Percentiles rank a stretch among this genome's conserved stretches.
phyloP scores from a whole-genome alignment of 2,329 filamentous ascomycete genomes.

The Amphichorda felina region DNA sequence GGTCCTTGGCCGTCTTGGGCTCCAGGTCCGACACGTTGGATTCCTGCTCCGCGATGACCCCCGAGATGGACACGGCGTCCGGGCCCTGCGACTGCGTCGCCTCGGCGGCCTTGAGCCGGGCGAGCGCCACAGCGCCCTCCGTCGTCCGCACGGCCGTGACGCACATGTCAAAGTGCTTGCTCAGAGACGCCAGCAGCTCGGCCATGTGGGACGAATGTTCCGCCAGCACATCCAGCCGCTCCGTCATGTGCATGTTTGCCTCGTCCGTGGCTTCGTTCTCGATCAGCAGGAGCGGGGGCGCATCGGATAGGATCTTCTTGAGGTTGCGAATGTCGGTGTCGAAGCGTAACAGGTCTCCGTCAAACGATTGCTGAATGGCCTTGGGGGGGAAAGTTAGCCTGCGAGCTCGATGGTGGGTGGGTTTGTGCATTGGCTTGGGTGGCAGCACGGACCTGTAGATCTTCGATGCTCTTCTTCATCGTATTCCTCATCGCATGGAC shows the following conservation, averaged over 20 bases:
- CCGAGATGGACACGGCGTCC: constrained; percentile 48
- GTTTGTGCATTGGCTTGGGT: no score
- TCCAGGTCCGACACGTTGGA: constrained; percentile 42
- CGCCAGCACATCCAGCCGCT: constrained; percentile 45
- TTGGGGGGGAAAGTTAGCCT: constrained; percentile 15
- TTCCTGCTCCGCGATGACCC: constrained; percentile 49
- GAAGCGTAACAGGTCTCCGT: constrained; percentile 63
- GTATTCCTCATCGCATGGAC: constrained; percentile 54
- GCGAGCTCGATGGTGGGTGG: no score
- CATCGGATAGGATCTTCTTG: constrained; percentile 40
- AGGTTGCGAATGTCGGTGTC: constrained; percentile 61
- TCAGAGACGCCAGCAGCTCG: constrained; percentile 65
- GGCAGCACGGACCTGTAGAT: constrained; percentile 53
- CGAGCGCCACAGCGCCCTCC: constrained; percentile 63
- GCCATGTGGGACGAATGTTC: constrained; percentile 74
- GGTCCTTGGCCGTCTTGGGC: constrained; percentile 63
- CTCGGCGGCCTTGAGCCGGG: constrained; percentile 56
- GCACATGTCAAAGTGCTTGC: constrained; percentile 85
- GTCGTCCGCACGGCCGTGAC: constrained; percentile 85
- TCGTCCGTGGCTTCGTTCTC: constrained; percentile 16
- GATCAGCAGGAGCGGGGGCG: constrained; percentile 18
- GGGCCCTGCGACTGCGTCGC: constrained; percentile 32
- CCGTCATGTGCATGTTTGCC: constrained; percentile 29
- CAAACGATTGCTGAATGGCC: constrained; percentile 59
- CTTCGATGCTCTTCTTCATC: constrained; percentile 59